A percentile compares a stretch with the other conserved stretches of the same genome.
Evolutionary conservation across 805 yeast genomes (phyloP).

Genomic region (Wickerhamiella galacta): DNA sequence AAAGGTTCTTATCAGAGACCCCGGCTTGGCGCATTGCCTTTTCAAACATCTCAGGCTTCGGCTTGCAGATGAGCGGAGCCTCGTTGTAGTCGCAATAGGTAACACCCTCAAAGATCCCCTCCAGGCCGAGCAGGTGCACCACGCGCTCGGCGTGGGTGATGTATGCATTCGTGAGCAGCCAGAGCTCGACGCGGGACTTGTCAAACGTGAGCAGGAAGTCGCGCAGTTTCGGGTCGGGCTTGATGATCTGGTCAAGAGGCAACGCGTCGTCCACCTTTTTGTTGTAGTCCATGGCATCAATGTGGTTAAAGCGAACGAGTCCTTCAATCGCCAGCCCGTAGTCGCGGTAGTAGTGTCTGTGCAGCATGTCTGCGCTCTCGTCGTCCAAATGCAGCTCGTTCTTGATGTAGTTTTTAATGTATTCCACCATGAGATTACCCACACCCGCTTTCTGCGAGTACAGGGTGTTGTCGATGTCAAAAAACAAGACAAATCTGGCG

Average conservation of each 20-base stretch:
- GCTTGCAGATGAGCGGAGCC: slow-evolving; percentile 63
- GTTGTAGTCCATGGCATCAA: slow-evolving; percentile 81
- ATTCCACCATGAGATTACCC: slow-evolving; percentile 75
- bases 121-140: slow-evolving; percentile 62
- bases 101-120: slow-evolving; percentile 87
- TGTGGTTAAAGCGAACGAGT: slow-evolving; percentile 41
- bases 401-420: slow-evolving; percentile 69
- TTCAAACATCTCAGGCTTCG: slow-evolving; percentile 55
- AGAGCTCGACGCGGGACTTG: slow-evolving; percentile 46
- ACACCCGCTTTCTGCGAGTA: slow-evolving; percentile 60
- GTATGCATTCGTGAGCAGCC: slow-evolving; percentile 94
- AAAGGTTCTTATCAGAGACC: slow-evolving; percentile 27
- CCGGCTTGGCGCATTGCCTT: slow-evolving; percentile 44
- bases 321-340: slow-evolving; percentile 94
- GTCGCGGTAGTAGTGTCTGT: slow-evolving; percentile 58
- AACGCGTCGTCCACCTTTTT: slow-evolving; percentile 79
- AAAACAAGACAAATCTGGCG: slow-evolving; percentile 38
- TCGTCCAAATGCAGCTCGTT: slow-evolving; percentile 41
- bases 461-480: slow-evolving; percentile 87
- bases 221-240: slow-evolving; percentile 30
- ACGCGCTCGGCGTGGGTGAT: slow-evolving; percentile 78
- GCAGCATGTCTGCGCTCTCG: slow-evolving; percentile 59
- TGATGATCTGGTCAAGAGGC: slow-evolving; percentile 64
- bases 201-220: slow-evolving; percentile 22
- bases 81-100: slow-evolving; percentile 75